A percentile compares a stretch with the other conserved stretches of the same genome.
Conservation (phyloP, 768 basidiomycete genomes). For the Podaxis sp. region DNA sequence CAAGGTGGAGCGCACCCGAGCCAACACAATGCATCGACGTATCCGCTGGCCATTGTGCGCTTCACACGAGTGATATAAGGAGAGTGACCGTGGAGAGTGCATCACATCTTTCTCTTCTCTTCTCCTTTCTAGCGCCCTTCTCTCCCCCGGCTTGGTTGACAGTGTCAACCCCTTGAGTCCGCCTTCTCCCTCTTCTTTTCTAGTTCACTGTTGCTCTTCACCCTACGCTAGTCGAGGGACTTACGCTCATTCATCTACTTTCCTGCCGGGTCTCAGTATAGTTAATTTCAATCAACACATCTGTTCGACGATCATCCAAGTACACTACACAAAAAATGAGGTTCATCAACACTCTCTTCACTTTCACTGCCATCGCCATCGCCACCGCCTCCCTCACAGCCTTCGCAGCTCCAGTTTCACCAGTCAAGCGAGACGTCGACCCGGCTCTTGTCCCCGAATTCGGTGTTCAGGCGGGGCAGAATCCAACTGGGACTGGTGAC, state of each 20-base stretch:
- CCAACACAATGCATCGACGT: no score
- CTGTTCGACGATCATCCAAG: background rate
- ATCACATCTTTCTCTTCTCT: background rate
- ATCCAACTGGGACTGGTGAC: conserved; percentile 59
- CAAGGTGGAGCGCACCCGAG: background rate
- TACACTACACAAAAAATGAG: conserved; percentile 21
- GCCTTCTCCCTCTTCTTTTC: background rate
- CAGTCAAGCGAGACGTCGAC: conserved; percentile 39
- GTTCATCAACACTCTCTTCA: conserved; percentile 19
- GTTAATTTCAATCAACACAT: background rate
- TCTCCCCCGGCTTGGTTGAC: conserved; percentile 5
- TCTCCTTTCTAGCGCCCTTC: background rate
- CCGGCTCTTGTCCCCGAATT: conserved; percentile 57
- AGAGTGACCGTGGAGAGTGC: background rate
- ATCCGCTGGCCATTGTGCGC: background rate
- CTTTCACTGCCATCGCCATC: conserved; percentile 27
- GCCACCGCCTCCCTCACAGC: conserved; percentile 32
- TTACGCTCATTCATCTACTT: conserved; percentile 13
- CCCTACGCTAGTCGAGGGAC: conserved; percentile 15
- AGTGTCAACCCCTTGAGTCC: background rate
- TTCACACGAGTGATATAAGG: background rate
- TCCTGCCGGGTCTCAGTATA: background rate
- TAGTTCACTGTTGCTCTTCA: background rate
- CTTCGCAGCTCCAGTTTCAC: conserved; percentile 25
- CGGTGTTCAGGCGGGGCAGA: conserved; percentile 53